A percentile compares a stretch with the other conserved stretches of the same genome.
phyloP scores from a whole-genome alignment of 345 rosid genomes.

The Pistacia vera region DNA sequence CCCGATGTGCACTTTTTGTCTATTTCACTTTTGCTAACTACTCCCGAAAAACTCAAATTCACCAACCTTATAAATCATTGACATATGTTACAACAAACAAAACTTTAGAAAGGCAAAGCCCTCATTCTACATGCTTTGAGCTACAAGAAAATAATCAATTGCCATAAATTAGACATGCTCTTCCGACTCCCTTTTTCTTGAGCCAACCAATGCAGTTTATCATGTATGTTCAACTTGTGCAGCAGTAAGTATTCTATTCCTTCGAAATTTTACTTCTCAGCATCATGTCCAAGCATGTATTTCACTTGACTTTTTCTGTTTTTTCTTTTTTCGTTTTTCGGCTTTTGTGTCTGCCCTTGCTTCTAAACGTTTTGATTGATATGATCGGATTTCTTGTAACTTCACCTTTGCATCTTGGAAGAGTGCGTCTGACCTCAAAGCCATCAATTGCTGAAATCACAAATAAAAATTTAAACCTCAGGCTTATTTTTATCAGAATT shows the following conservation, averaged over 20 bases:
- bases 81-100: no score
- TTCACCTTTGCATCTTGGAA: constrained; percentile 77
- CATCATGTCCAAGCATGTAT: constrained; percentile 38
- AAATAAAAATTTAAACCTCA: constrained; percentile 1
- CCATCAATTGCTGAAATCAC: constrained; percentile 78
- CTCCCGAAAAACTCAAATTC: no score
- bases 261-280: neutral
- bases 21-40: no score
- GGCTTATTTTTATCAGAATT: neutral
- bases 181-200: no score
- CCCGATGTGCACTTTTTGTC: no score
- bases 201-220: no score
- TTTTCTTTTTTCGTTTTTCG: constrained; percentile 65
- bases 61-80: no score
- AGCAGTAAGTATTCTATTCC: neutral
- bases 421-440: constrained; percentile 82
- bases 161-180: no score
- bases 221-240: neutral
- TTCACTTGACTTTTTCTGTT: constrained; percentile 51
- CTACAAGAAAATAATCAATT: no score
- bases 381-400: constrained; percentile 60
- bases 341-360: constrained; percentile 50
- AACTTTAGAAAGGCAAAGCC: no score
- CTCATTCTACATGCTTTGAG: no score
- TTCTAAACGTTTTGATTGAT: constrained; percentile 54